Percentiles rank a stretch among this genome's conserved stretches.
Evolutionary conservation across 495 filamentous ascomycete species (phyloP).

Genomic region (Bryoglossum gracile): DNA sequence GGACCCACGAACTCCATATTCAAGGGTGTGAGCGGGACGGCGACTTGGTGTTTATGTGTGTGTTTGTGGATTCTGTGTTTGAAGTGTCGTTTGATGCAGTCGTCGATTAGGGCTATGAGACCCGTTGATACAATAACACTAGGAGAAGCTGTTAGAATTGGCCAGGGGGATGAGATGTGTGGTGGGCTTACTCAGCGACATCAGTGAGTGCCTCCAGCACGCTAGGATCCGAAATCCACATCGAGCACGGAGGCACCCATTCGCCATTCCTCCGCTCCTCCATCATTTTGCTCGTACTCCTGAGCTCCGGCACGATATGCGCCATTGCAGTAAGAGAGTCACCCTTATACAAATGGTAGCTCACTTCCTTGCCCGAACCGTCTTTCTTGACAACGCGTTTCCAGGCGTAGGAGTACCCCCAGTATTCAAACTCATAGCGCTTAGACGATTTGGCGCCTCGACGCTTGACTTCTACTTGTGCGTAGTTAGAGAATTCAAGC

Average conservation of each 20-base stretch:
- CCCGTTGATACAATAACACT: conserved; percentile 89
- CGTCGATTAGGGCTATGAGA: conserved; percentile 83
- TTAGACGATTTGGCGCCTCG: conserved; percentile 55
- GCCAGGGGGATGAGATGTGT: background rate
- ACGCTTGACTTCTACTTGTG: conserved; percentile 76
- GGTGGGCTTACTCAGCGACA: conserved; percentile 79
- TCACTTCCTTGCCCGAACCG: conserved; percentile 47
- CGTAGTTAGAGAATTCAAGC: conserved; percentile 96
- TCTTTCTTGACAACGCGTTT: conserved; percentile 60
- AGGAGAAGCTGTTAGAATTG: conserved; percentile 16
- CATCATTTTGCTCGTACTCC: conserved; percentile 59
- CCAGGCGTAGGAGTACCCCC: conserved; percentile 62
- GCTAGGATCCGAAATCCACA: conserved; percentile 75
- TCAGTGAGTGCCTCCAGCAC: conserved; percentile 64
- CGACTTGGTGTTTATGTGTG: conserved; percentile 12
- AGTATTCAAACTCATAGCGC: conserved; percentile 27
- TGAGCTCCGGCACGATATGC: conserved; percentile 74
- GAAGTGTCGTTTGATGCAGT: conserved; percentile 44
- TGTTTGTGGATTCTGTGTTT: conserved; percentile 13
- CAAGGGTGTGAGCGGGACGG: conserved; percentile 17
- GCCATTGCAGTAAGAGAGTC: conserved; percentile 60
- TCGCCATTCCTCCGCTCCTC: conserved; percentile 75
- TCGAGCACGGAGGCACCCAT: conserved; percentile 83
- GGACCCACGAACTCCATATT: conserved; percentile 25
- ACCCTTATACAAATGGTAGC: conserved; percentile 68